Conservation (phyloP, 2,329 filamentous ascomycete species). For the Neonectria ditissima region DNA sequence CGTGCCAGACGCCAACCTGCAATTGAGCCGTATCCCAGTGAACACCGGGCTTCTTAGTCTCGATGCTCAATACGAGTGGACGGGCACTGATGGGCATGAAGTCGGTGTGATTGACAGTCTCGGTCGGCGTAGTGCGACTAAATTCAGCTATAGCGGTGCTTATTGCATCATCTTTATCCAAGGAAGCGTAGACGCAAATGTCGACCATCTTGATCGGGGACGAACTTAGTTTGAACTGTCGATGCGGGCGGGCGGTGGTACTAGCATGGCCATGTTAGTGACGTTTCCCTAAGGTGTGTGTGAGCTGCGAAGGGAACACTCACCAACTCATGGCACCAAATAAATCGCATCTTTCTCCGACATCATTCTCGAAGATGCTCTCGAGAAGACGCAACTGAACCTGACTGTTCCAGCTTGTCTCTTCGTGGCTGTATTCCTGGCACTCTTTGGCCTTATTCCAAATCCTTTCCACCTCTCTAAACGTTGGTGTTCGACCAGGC, state of each 20-base stretch:
- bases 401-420: background rate
- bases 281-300: background rate
- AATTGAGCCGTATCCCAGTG: constrained; percentile 8
- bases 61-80: constrained; percentile 19
- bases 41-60: constrained; percentile 15
- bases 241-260: background rate
- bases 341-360: background rate
- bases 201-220: constrained; percentile 1
- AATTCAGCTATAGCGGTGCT: background rate
- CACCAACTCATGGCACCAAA: background rate
- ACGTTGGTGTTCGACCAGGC: background rate
- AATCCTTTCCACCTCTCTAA: background rate
- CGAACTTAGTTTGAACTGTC: background rate
- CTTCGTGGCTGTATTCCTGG: background rate
- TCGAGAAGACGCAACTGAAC: background rate
- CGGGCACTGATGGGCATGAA: constrained; percentile 20
- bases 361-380: background rate
- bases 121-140: background rate
- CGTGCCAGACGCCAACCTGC: constrained; percentile 18
- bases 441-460: background rate
- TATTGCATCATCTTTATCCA: background rate
- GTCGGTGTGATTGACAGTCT: background rate
- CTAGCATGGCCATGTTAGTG: background rate
- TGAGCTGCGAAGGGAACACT: background rate
- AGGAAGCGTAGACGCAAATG: background rate